Evolutionary conservation across 345 rosid species (phyloP).

Genomic region (Lumnitzera littorea): DNA sequence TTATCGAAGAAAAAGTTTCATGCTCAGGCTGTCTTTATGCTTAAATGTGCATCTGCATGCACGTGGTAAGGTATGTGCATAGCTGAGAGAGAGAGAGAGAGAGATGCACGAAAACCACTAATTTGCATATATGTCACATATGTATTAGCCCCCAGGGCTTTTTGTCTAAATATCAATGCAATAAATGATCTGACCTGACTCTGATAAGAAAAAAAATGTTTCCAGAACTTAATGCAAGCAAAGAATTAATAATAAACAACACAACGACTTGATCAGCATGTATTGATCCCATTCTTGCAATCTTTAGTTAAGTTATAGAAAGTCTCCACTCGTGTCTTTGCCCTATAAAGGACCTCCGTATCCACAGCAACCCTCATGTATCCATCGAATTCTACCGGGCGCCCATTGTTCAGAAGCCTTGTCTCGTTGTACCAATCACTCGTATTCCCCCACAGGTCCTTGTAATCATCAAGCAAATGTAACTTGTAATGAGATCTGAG

Average conservation of each 20-base stretch:
- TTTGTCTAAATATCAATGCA: neutral
- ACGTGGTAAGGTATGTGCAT: no score
- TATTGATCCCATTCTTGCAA: slow-evolving; percentile 89
- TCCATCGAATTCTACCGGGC: slow-evolving; percentile 77
- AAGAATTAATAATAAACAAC: neutral
- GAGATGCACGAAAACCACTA: no score
- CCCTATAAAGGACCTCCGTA: slow-evolving; percentile 77
- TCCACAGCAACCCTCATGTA: slow-evolving; percentile 97
- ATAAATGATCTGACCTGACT: slow-evolving; percentile 5
- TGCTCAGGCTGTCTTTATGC: no score
- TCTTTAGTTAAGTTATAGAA: slow-evolving; percentile 79
- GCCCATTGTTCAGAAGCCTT: slow-evolving; percentile 48
- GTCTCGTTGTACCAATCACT: slow-evolving; percentile 97
- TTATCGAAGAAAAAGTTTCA: no score
- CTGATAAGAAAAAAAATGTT: slow-evolving; percentile 1
- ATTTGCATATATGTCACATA: no score
- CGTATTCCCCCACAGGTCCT: slow-evolving; percentile 60
- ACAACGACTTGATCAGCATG: slow-evolving; percentile 38
- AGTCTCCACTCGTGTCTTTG: slow-evolving; percentile 73
- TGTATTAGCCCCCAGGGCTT: neutral
- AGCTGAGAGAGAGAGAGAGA: no score
- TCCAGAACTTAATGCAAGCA: slow-evolving; percentile 1
- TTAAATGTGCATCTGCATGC: no score
- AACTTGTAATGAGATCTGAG: slow-evolving; percentile 82
- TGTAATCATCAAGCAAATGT: slow-evolving; percentile 80